Evolutionary conservation across 2,329 filamentous ascomycete genomes (phyloP), one percentile per base, ranked within the genome.

Genomic region (Calonectria pteridis): DNA sequence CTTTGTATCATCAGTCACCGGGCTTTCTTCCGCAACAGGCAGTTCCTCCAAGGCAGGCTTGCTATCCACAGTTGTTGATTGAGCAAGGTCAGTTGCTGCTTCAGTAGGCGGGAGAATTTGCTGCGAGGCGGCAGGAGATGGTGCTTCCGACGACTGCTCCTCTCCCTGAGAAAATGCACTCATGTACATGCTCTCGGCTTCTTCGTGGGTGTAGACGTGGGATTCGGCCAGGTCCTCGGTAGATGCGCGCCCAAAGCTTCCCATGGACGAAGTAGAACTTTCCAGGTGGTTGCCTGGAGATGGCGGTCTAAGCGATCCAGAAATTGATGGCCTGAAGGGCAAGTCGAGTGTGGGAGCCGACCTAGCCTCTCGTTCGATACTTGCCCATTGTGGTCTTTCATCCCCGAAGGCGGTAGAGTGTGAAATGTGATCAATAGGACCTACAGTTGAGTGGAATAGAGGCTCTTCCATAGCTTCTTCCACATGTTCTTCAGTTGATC

Each of bases 111-210:
- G n/a, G 20, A 71, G n/a, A 26, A 35, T 76, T 11, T 64, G 59
- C 14, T 73, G 73, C 20, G 75, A 78, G 29, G 59, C 50, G 35
- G 53, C 51, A 18, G 72, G 69, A 16, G 75, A 66, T 9, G 64
- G 28, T 6, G 55, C 28, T 2, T 64, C 53, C 9, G 71, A 69
- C 2, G 68, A 80, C 13, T 84, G 81, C 2, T 81, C 81, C 40
- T 84, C 82, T 2, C 84, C 82, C 31, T 89, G 84, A 2, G 91
- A 93, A 66, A 93, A 90, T 1, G 92, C 92, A 75, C 92, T 96
- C 92, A 95, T 93, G 79, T 97, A 97, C 92, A 97, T 94, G 82
- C 95, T 97, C 80, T 95, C 92, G 0, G 94, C 94, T 75, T 96
- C 94, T 74, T 95, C 93, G 72, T 95, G 94, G 43, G 91, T 95